A percentile compares a stretch with the other conserved stretches of the same genome.
Conservation (phyloP, 768 basidiomycete genomes). For the Psilocybe subaeruginosa region DNA sequence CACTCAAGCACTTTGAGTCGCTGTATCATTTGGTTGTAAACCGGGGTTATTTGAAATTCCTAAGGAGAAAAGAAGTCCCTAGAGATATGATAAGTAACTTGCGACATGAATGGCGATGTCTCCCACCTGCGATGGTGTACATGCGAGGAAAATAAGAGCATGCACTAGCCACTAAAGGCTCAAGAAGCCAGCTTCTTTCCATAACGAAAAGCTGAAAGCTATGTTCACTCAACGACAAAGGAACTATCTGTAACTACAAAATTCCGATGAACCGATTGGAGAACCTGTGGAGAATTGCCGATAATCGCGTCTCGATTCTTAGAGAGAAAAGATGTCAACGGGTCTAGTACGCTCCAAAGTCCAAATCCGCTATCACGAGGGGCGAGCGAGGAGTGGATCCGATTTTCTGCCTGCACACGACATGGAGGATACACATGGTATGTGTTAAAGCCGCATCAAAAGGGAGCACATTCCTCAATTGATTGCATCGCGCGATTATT, state of each 20-base stretch:
- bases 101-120: neutral
- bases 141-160: too few relatives aligned
- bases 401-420: slow-evolving; percentile 14
- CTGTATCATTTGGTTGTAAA: neutral
- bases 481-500: slow-evolving; percentile 8
- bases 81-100: neutral
- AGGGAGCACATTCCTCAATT: slow-evolving; percentile 1
- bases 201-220: neutral
- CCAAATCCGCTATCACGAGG: slow-evolving; percentile 11
- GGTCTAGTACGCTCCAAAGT: neutral
- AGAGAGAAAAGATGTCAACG: neutral
- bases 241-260: neutral
- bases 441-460: slow-evolving; percentile 12
- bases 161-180: too few relatives aligned
- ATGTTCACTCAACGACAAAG: neutral
- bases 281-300: neutral
- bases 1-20: neutral
- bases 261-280: neutral
- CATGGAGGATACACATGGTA: slow-evolving; percentile 23
- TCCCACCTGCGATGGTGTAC: neutral
- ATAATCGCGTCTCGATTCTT: neutral
- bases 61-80: neutral
- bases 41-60: slow-evolving; percentile 6
- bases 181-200: neutral
- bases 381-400: slow-evolving; percentile 3